These are phyloP conservation scores for Clarireedia monteithiana DNA, from an alignment of 2,329 filamentous ascomycete genomes.

Conservation along the genomic window DNA sequence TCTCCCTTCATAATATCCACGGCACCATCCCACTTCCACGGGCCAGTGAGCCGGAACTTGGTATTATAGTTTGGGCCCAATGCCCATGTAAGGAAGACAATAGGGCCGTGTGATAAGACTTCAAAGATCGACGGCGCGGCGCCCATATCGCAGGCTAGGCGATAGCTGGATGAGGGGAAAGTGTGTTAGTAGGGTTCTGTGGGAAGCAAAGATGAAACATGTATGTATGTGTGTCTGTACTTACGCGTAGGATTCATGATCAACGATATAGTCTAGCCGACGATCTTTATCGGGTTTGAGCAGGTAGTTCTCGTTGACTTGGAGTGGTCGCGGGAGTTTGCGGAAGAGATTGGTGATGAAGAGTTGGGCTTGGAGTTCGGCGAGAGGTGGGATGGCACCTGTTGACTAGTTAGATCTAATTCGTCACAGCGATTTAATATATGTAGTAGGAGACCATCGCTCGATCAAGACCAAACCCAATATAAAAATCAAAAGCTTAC, in stretches of 20 bases:
- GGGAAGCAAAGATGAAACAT: not conserved
- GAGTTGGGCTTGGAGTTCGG: constrained; percentile 41
- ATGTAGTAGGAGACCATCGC: not conserved
- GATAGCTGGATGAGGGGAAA: constrained; percentile 27
- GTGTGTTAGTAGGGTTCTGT: not conserved
- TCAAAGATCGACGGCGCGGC: constrained; percentile 33
- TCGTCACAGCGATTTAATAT: too few species aligned
- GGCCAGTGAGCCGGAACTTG: constrained; percentile 36
- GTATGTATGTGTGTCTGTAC: not conserved
- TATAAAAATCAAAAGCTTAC: too few species aligned
- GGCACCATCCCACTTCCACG: constrained; percentile 11
- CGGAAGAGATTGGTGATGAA: constrained; percentile 38
- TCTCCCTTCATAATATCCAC: constrained; percentile 9
- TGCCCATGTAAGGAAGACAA: constrained; percentile 35
- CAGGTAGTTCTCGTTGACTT: constrained; percentile 35
- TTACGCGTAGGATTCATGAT: constrained; percentile 43
- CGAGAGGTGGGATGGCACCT: constrained; percentile 39
- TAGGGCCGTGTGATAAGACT: constrained; percentile 29
- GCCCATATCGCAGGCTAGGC: constrained; percentile 40
- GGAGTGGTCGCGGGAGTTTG: constrained; percentile 18
- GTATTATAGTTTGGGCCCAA: constrained; percentile 42
- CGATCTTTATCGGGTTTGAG: constrained; percentile 29
- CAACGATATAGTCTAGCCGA: constrained; percentile 33
- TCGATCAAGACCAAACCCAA: too few species aligned
- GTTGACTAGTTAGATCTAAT: not conserved